A percentile compares a stretch with the other conserved stretches of the same genome.
phyloP scores from a whole-genome alignment of 345 rosid species.

The Brassica napus region DNA sequence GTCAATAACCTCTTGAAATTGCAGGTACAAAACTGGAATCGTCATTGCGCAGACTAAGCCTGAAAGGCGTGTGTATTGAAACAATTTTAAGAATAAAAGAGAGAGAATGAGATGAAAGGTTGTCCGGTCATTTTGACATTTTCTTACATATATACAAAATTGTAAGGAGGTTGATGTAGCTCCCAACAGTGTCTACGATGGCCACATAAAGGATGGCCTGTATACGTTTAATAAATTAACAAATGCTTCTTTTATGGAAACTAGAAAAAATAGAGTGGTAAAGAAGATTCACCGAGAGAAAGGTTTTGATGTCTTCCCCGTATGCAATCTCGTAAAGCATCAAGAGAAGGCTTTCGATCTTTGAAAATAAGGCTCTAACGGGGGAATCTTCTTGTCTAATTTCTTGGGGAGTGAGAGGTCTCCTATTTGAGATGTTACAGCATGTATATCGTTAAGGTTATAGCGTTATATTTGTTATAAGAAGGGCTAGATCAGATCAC shows the following conservation, averaged over 20 bases:
- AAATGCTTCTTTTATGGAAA: constrained; percentile 10
- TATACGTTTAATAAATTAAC: constrained; percentile 4
- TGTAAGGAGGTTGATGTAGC: constrained; percentile 26
- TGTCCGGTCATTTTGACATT: neutral
- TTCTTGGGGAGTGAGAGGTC: constrained; percentile 33
- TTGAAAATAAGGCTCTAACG: constrained; percentile 13
- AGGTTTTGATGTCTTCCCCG: constrained; percentile 30
- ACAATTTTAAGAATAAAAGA: neutral
- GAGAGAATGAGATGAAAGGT: neutral
- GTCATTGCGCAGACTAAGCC: constrained; percentile 32
- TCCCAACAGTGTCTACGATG: constrained; percentile 29
- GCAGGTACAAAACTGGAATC: constrained; percentile 26
- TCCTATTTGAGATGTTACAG: constrained; percentile 16
- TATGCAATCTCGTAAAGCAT: constrained; percentile 28
- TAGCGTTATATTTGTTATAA: neutral
- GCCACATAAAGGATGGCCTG: constrained; percentile 32
- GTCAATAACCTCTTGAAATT: constrained; percentile 15
- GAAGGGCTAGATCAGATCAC: neutral
- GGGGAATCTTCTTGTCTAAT: constrained; percentile 19
- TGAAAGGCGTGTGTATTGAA: neutral
- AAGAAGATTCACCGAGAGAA: constrained; percentile 19
- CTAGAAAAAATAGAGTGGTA: neutral
- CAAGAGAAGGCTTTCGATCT: constrained; percentile 2
- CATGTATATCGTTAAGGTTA: neutral
- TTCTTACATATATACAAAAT: constrained; percentile 31